Conservation (phyloP, 208 protist species). For the Leishmania gerbilli region DNA sequence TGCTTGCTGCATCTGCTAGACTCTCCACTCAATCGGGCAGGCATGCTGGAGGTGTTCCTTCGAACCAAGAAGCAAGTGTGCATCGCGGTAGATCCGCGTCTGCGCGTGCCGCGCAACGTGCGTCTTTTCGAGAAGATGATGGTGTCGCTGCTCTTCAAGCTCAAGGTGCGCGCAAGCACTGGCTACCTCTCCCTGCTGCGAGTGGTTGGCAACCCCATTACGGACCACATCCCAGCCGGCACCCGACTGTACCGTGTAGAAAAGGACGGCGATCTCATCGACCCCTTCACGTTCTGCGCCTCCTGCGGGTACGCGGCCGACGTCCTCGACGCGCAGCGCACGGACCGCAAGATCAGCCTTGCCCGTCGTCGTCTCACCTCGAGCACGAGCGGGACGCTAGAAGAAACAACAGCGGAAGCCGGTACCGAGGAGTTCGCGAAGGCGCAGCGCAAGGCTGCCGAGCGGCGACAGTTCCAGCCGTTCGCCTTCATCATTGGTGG, state of each 20-base stretch:
- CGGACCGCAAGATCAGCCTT: conserved; percentile 27
- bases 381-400: conserved; percentile 22
- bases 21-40: conserved; percentile 98
- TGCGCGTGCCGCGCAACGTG: conserved; percentile 98
- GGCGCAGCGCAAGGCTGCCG: conserved; percentile 39
- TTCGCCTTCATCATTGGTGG: conserved; percentile 90
- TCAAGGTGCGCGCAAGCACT: conserved; percentile 94
- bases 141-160: conserved; percentile 98
- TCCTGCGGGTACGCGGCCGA: conserved; percentile 36
- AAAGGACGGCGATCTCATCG: conserved; percentile 80
- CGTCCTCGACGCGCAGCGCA: conserved; percentile 16
- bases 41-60: conserved; percentile 97
- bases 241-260: conserved; percentile 76
- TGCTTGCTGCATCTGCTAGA: conserved; percentile 98
- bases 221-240: conserved; percentile 96
- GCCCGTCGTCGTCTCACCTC: conserved; percentile 33
- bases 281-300: conserved; percentile 66
- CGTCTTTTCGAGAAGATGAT: conserved; percentile 98
- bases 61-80: conserved; percentile 96
- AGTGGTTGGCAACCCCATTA: conserved; percentile 98
- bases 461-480: conserved; percentile 58
- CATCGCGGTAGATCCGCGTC: conserved; percentile 96
- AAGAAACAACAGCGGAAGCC: conserved; percentile 30
- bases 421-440: conserved; percentile 43
- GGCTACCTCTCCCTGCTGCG: conserved; percentile 95